phyloP scores from a whole-genome alignment of 1,139 yeast genomes.

The Scheffersomyces illinoinensis region DNA sequence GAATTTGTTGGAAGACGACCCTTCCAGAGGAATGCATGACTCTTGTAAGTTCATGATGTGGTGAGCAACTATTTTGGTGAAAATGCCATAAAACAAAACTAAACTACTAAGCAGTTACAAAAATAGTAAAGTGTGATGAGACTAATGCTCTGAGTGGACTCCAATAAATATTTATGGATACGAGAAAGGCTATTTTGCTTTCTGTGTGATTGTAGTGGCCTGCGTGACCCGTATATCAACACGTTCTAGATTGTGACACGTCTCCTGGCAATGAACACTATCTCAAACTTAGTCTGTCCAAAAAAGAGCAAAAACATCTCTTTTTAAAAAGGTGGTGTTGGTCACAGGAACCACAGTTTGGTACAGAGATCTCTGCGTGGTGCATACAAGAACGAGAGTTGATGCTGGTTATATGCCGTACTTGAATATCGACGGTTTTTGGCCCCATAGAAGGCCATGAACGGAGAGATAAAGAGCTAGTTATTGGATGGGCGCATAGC shows the following conservation, averaged over 20 bases:
- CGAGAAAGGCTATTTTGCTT: background rate
- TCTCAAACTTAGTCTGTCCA: background rate
- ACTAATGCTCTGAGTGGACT: background rate
- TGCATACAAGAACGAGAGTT: background rate
- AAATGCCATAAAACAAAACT: background rate
- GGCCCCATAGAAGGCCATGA: background rate
- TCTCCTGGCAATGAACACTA: background rate
- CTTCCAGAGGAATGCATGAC: conserved; percentile 11
- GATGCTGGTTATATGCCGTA: background rate
- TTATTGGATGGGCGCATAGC: background rate
- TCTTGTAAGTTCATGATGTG: conserved; percentile 14
- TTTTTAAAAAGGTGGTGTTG: background rate
- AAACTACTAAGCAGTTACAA: background rate
- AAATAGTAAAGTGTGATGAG: background rate
- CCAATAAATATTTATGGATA: background rate
- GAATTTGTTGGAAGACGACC: conserved; percentile 7
- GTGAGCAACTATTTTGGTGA: background rate
- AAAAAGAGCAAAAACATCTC: background rate
- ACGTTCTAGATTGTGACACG: background rate
- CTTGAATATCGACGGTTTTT: background rate
- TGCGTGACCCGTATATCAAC: background rate
- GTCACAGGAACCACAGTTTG: background rate
- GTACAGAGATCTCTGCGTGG: background rate
- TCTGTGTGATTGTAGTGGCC: background rate
- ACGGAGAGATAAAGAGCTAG: background rate